Evolutionary conservation across 306 rosid species (phyloP).

Genomic region (Trifolium repens): DNA sequence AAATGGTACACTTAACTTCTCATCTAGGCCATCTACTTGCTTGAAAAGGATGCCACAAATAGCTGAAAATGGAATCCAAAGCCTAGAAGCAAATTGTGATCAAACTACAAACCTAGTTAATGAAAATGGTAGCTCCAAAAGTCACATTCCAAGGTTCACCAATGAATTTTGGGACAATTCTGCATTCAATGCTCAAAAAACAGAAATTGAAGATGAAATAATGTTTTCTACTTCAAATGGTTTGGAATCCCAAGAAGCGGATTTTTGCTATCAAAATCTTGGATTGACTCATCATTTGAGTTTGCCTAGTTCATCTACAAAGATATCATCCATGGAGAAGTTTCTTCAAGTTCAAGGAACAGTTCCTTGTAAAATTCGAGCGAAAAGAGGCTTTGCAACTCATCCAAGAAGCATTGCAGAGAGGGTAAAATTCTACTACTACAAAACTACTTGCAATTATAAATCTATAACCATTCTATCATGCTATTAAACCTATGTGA

Average conservation of each 20-base stretch:
- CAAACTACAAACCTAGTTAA: constrained; percentile 44
- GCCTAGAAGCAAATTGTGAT: constrained; percentile 41
- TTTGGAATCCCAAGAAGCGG: constrained; percentile 59
- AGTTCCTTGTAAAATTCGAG: constrained; percentile 78
- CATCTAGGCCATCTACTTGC: constrained; percentile 54
- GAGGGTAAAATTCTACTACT: constrained; percentile 58
- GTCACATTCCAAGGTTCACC: constrained; percentile 48
- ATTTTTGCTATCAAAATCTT: constrained; percentile 45
- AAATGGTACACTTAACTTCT: constrained; percentile 53
- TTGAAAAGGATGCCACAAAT: constrained; percentile 60
- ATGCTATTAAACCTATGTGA: neutral
- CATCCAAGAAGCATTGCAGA: constrained; percentile 98
- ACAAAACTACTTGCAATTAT: neutral
- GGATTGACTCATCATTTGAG: constrained; percentile 77
- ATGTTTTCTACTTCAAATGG: constrained; percentile 58
- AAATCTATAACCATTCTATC: neutral
- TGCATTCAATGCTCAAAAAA: constrained; percentile 50
- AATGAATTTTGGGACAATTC: constrained; percentile 66
- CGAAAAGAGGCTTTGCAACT: constrained; percentile 93
- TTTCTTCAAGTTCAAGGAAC: constrained; percentile 63
- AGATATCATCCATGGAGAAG: constrained; percentile 57
- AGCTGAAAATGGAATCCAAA: constrained; percentile 59
- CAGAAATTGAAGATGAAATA: constrained; percentile 61
- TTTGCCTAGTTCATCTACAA: constrained; percentile 59
- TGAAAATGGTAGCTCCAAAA: constrained; percentile 43